Conservation (phyloP, 1,139 yeast genomes). For the Suhomyces bokatorum region DNA sequence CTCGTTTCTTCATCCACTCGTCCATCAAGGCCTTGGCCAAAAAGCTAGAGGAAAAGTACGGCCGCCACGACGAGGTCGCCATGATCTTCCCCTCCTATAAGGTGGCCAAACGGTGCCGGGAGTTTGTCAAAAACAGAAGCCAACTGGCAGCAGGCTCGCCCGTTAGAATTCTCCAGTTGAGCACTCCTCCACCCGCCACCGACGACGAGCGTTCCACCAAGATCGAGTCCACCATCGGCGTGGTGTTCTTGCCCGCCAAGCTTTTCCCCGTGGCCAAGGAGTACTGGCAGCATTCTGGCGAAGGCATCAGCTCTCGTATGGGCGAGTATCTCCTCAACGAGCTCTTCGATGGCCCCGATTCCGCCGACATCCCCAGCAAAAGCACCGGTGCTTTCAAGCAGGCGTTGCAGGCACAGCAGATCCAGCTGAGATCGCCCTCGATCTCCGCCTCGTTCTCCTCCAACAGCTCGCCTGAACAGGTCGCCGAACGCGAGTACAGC, state of each 20-base stretch:
- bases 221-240: constrained; percentile 69
- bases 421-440: constrained; percentile 35
- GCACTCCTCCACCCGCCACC: constrained; percentile 66
- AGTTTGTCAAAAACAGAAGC: constrained; percentile 52
- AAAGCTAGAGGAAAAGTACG: constrained; percentile 59
- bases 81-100: constrained; percentile 76
- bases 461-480: constrained; percentile 29
- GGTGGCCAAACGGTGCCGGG: constrained; percentile 84
- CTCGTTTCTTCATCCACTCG: constrained; percentile 79
- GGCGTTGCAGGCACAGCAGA: constrained; percentile 40
- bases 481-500: constrained; percentile 53
- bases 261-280: constrained; percentile 68
- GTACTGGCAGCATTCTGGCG: constrained; percentile 97
- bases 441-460: constrained; percentile 25
- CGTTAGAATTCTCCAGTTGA: constrained; percentile 75
- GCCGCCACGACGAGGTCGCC: constrained; percentile 70
- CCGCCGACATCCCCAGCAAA: not conserved
- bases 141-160: constrained; percentile 26
- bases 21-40: constrained; percentile 62
- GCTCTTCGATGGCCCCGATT: constrained; percentile 39
- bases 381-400: constrained; percentile 23
- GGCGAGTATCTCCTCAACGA: constrained; percentile 81
- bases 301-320: constrained; percentile 84
- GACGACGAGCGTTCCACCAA: constrained; percentile 60
- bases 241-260: constrained; percentile 66